Evolutionary conservation across 768 basidiomycete species (phyloP), one percentile per base, ranked within the genome.

Genomic region (Boletus subcaerulescens): DNA sequence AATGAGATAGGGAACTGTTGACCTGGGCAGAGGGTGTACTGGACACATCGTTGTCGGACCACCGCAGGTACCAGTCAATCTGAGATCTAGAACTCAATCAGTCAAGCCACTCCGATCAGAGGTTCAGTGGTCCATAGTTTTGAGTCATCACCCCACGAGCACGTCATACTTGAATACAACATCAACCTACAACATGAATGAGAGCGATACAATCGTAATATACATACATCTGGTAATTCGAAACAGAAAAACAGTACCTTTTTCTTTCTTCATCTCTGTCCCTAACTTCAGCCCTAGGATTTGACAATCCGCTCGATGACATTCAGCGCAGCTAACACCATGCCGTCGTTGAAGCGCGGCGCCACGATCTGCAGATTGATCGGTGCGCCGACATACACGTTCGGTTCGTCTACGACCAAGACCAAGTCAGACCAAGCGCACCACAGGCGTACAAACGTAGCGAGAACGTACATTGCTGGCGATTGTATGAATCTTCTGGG

Each of bases 301-400:
- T 56, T 70, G 20, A 68, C 22, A 22, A 68, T 66, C 14, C 50
- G 58, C 41, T 68, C 67, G 14, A 68, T 60, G 22, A 54, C 48
- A n/a, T 60, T 56, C 44, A 68, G 41, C 29, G 60, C 68, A 11
- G 66, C 64, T 48, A 68, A 46, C 26, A 69, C 64, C 45, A 70
- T 14, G 3, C 68, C 69, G 5, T 68, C 68, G 3, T 60, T 53
- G 38, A 70, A 68, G 14, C 64, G 66, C 3, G 60, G 62, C 3
- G 60, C 60, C 13, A 66, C 55, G 8, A 70, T 32, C 49, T 68
- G 66, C 43, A 68, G 17, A 14, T 53, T 52, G 15, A 68, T 52
- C 1, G 67, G 67, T 5, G 63, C 58, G 4, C 45, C 57, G 31
- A 39, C 48, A 26, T 53, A 68, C 11, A 18, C 45, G 5, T 52